Evolutionary conservation across 2,329 filamentous ascomycete genomes (phyloP).

Genomic region (Dryadomyces quercivorus): DNA sequence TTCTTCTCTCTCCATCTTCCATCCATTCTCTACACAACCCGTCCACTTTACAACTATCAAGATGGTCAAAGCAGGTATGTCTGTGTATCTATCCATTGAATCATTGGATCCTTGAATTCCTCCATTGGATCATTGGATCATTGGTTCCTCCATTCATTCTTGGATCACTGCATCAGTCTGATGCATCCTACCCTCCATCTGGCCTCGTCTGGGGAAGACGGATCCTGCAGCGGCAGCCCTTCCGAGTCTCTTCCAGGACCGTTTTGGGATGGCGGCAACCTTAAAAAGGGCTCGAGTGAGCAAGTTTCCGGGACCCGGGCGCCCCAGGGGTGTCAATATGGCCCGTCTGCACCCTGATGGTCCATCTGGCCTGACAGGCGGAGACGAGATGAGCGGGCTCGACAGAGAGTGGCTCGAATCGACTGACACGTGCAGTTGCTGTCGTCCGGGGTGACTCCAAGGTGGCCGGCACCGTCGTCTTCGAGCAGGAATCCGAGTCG

Average conservation of each 20-base stretch:
- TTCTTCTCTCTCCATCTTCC: neutral
- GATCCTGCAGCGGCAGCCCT: neutral
- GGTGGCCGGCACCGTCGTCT: slow-evolving; percentile 84
- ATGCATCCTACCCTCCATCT: neutral
- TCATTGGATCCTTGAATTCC: neutral
- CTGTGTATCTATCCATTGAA: neutral
- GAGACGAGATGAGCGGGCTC: neutral
- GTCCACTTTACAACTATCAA: slow-evolving; percentile 34
- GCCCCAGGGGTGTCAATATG: neutral
- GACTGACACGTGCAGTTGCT: slow-evolving; percentile 50
- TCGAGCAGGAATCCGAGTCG: slow-evolving; percentile 81
- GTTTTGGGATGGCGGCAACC: neutral
- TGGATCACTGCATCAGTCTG: no score
- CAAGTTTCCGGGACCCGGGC: slow-evolving; percentile 4
- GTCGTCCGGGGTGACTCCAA: slow-evolving; percentile 97
- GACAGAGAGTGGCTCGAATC: neutral
- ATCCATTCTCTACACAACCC: neutral
- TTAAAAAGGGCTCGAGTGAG: slow-evolving; percentile 5
- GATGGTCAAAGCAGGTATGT: slow-evolving; percentile 94
- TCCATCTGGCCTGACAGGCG: slow-evolving; percentile 8
- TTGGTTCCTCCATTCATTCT: neutral
- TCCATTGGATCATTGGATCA: neutral
- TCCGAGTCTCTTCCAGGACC: neutral
- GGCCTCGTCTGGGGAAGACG: no score
- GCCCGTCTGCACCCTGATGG: slow-evolving; percentile 30